Evolutionary conservation across 805 yeast genomes (phyloP).

Genomic region (Zygosaccharomyces bisporus): DNA sequence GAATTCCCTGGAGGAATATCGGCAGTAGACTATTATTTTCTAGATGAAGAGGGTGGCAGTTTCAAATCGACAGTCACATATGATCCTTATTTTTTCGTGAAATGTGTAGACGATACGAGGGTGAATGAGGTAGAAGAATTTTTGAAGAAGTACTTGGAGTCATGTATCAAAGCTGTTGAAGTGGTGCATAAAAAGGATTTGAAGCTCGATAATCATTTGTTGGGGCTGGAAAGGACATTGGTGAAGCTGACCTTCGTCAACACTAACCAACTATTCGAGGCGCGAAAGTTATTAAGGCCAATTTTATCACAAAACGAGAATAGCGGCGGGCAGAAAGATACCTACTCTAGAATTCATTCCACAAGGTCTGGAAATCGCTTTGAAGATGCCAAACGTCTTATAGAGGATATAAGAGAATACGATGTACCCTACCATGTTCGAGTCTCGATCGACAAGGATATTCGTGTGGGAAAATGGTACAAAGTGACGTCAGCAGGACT

Average conservation of each 20-base stretch:
- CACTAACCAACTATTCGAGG: conserved; percentile 66
- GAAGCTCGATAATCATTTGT: conserved; percentile 75
- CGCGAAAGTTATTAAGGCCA: conserved; percentile 66
- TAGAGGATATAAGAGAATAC: conserved; percentile 83
- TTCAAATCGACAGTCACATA: conserved; percentile 80
- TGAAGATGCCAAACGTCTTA: conserved; percentile 56
- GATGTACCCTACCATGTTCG: conserved; percentile 97
- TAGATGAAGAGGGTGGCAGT: conserved; percentile 95
- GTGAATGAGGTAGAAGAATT: conserved; percentile 79
- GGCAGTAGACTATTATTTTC: conserved; percentile 90
- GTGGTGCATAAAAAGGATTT: conserved; percentile 74
- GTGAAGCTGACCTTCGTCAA: conserved; percentile 72
- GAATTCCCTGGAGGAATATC: conserved; percentile 50
- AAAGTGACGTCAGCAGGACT: conserved; percentile 61
- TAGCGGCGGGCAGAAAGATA: conserved; percentile 58
- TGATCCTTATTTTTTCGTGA: conserved; percentile 82
- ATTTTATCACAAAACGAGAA: conserved; percentile 63
- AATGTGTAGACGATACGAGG: conserved; percentile 45
- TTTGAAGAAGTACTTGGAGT: conserved; percentile 63
- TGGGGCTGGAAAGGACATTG: conserved; percentile 65
- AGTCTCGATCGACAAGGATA: conserved; percentile 83
- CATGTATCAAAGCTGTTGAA: conserved; percentile 51
- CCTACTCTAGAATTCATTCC: conserved; percentile 40
- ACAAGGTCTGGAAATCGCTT: conserved; percentile 25
- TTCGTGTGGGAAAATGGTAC: conserved; percentile 97